Evolutionary conservation across 2,329 filamentous ascomycete species (phyloP).

Genomic region (Colletotrichum camelliae): DNA sequence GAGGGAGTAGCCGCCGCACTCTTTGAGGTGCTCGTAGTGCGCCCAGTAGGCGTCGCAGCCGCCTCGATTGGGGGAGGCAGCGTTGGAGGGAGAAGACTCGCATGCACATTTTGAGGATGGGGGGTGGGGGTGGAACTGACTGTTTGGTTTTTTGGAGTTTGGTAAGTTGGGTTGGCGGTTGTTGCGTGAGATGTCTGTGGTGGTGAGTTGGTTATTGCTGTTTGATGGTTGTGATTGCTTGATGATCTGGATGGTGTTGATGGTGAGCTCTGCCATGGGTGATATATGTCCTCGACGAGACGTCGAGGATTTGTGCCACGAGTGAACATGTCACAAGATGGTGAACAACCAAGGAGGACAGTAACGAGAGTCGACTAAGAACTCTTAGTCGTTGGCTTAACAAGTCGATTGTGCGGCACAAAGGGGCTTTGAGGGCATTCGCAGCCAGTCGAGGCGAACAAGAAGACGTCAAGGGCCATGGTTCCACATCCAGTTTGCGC

Average conservation of each 20-base stretch:
- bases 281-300: not conserved
- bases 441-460: not conserved
- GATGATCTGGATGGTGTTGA: not conserved
- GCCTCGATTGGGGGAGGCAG: not conserved
- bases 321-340: not conserved
- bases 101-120: not conserved
- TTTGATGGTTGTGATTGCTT: not conserved
- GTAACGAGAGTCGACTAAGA: not conserved
- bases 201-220: not conserved
- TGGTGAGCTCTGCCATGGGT: not conserved
- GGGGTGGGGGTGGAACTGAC: not conserved
- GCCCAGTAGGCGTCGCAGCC: constrained; percentile 15
- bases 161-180: not conserved
- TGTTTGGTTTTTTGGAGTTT: not conserved
- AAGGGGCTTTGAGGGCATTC: not conserved
- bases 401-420: not conserved
- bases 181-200: not conserved
- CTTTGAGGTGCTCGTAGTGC: not conserved
- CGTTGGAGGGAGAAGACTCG: constrained; percentile 11
- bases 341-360: not conserved
- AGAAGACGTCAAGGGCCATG: not conserved
- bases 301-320: not conserved
- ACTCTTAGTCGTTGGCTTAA: not conserved
- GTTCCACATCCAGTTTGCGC: not conserved
- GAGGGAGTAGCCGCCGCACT: not conserved